Evolutionary conservation across 2,329 filamentous ascomycete species (phyloP), one percentile per base, ranked within the genome.

Genomic region (Aureobasidium sp.): DNA sequence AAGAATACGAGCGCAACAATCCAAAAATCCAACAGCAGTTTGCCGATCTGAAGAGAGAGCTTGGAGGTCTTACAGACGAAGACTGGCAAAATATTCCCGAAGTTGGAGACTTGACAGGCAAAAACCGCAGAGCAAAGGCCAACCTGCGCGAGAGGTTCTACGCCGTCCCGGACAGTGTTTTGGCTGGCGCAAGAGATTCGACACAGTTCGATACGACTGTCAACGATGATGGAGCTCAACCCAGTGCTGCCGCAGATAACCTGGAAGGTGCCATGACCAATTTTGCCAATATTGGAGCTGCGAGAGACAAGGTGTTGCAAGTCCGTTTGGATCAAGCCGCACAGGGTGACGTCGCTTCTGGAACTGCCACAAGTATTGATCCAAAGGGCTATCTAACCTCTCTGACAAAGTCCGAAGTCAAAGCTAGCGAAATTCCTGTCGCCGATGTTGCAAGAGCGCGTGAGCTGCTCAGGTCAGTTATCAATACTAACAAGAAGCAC

Each of bases 1-100:
- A 96, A 73, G 92, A 97, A 71, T 96, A 96, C 82, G 93, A 99
- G 79, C 87, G 88, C 68, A 93, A 96, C 74, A 97, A 99, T 73
- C 94, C 94, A 15, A 99, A 97, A 77, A 97, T 99, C 58, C 90
- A 96, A 72, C 90, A 97, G 68, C 94, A 99, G 75, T 99, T 99
- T 74, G 91, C 92, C 72, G 94, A 97, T 70, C 79, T 97, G 57
- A 99, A 99, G 77, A 85, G 95, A 70, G 91, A 90, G 5, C 82
- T 99, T 41, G 88, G 89, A 44, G 89, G 87, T 6, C 89, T 99
- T 32, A 89, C 90, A 47, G 93, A 97, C 73, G 93, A 99, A 65
- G 92, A 99, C 69, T 99, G 94, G 94, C 91, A 91, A 42, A 95
- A 87, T 70, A 81, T 99, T 44, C 95, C 94, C 5, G 95, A 99